Percentiles rank a stretch among this genome's conserved stretches.
Conservation (phyloP, 2,329 filamentous ascomycete genomes). For the Pseudocercospora fuligena region DNA sequence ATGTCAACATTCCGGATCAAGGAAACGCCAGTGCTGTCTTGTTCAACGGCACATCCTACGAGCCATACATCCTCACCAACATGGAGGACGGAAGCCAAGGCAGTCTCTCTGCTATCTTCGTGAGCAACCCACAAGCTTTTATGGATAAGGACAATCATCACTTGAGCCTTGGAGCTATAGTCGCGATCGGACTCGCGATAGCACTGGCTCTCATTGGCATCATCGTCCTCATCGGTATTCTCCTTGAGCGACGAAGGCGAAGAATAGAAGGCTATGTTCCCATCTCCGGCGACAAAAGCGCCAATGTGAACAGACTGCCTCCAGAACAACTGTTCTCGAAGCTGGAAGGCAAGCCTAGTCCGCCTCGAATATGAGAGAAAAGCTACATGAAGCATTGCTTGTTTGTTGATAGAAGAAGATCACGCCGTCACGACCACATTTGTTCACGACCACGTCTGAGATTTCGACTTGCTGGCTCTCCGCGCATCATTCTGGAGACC, state of each 20-base stretch:
- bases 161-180: constrained; percentile 75
- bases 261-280: constrained; percentile 79
- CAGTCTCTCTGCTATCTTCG: constrained; percentile 80
- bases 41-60: constrained; percentile 80
- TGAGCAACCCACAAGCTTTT: constrained; percentile 74
- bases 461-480: constrained; percentile 6
- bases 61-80: constrained; percentile 80
- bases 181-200: constrained; percentile 80
- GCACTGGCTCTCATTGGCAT: constrained; percentile 77
- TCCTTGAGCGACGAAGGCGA: constrained; percentile 76
- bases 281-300: constrained; percentile 56
- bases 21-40: constrained; percentile 84
- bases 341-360: constrained; percentile 33
- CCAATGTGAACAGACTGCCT: constrained; percentile 57
- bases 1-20: constrained; percentile 74
- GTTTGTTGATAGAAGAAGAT: constrained; percentile 13
- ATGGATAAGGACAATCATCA: constrained; percentile 62
- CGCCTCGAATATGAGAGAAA: constrained; percentile 30
- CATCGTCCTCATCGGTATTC: constrained; percentile 74
- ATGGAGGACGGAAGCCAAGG: constrained; percentile 67
- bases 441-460: constrained; percentile 14
- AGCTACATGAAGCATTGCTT: constrained; percentile 8
- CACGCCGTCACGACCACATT: constrained; percentile 17
- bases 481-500: background rate
- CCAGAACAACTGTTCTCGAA: constrained; percentile 45